phyloP scores from a whole-genome alignment of 169 alveolate genomes.

The Plasmodium fragile region DNA sequence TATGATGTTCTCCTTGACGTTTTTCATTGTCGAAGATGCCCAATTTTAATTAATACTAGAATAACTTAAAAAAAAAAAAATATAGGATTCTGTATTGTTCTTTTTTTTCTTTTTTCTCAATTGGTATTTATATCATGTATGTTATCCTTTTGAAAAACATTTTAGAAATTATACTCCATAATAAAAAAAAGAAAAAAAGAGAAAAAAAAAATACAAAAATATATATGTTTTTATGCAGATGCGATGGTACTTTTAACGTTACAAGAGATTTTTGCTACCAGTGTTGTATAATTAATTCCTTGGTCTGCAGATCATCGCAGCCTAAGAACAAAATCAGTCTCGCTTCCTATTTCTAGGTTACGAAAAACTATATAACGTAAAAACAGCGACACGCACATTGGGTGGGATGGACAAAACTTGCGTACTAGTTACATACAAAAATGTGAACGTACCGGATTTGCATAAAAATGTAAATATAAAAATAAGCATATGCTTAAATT shows the following conservation, averaged over 20 bases:
- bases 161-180: neutral
- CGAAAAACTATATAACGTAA: neutral
- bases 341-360: neutral
- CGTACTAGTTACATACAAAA: neutral
- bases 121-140: neutral
- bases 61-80: neutral
- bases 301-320: neutral
- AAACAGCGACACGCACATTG: neutral
- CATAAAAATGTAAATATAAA: neutral
- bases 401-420: neutral
- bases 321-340: slow-evolving; percentile 6
- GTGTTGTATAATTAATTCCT: neutral
- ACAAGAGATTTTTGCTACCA: slow-evolving; percentile 1
- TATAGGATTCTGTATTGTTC: neutral
- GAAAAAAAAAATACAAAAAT: neutral
- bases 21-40: slow-evolving; percentile 24
- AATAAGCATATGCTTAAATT: neutral
- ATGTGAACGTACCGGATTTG: neutral
- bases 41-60: neutral
- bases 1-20: slow-evolving; percentile 46
- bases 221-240: neutral
- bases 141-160: neutral
- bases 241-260: neutral
- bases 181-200: slow-evolving; percentile 16
- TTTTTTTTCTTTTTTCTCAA: neutral